Base-by-base conservation (phyloP, 2,329 filamentous ascomycete genomes). In the Fusarium denticulatum region DNA sequence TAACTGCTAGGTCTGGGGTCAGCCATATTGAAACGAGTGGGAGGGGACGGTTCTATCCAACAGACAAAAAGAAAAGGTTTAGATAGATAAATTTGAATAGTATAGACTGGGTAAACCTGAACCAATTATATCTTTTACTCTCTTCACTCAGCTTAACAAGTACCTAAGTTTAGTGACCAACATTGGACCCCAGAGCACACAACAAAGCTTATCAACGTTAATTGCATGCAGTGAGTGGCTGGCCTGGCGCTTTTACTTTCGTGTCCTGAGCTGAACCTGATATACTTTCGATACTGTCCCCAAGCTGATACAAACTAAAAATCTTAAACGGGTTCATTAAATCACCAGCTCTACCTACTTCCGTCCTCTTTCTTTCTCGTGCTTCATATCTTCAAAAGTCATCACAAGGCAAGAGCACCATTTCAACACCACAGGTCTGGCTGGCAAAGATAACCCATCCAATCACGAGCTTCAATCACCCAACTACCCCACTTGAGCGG, bases 401-500 rank as follows among this genome's bases (percentile, higher is more conserved):
- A 36, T 36, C 32, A 49, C 46, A 49, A 36, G 49, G 32, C 32
- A 52, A 15, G 49, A 50, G 15, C 63, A 24, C 36, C 15, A 42
- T 15, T 16, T 52, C 12, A 34, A 36, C 22, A 28, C n/a, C 18
- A 37, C 22, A 24, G 28, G 14, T 43, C 26, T 6, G 10, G n/a
- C 26, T 6, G 10, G n/a, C 26, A 22, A 18, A 30, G 15, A 20
- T 39, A 22, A 22, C 8, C 65, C 37, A 20, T 22, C 37, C 66
- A 69, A 64, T 65, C 58, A 69, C 16, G 20, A 26, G 20, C 28
- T 26, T 6, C 24, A 7, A 34, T 10, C 6, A 16, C 15, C 13
- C n/a, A 15, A 49, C 46, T 26, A 64, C 52, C 8, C 67, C 65
- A 64, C 65, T 57, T 56, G 22, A 50, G 56, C 22, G 62, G 22